These are phyloP conservation scores for Sporobolus alterniflorus DNA, from an alignment of 202 grass and related monocot species.

Conservation along the genomic window DNA sequence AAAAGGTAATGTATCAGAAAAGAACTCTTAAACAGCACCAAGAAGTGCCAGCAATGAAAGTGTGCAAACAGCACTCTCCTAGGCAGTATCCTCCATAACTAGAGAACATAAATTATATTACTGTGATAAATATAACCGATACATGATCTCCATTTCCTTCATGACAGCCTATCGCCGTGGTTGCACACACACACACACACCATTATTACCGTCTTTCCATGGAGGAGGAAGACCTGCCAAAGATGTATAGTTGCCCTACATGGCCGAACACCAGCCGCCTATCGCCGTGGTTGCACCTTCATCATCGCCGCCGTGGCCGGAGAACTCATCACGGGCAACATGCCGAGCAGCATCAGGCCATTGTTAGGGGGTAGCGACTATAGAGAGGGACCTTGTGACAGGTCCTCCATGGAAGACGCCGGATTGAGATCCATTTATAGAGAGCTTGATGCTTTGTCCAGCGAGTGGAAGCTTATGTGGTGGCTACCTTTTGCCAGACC, in stretches of 20 bases:
- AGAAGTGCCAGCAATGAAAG: background rate
- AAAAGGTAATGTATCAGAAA: too few species aligned
- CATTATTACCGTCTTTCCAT: slow-evolving; percentile 24
- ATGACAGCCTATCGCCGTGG: background rate
- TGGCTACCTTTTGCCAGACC: slow-evolving; percentile 32
- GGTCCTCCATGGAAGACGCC: slow-evolving; percentile 44
- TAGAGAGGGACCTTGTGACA: slow-evolving; percentile 17
- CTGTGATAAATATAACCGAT: slow-evolving; percentile 4
- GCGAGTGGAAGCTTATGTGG: slow-evolving; percentile 55
- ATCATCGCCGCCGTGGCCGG: background rate
- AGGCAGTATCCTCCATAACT: background rate
- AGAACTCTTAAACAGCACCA: background rate
- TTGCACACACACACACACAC: slow-evolving; percentile 25
- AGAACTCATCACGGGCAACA: slow-evolving; percentile 3
- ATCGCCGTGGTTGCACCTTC: background rate
- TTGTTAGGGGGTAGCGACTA: slow-evolving; percentile 36
- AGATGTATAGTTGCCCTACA: slow-evolving; percentile 80
- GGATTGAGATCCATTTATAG: slow-evolving; percentile 50
- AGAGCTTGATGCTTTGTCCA: background rate
- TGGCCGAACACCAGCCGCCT: slow-evolving; percentile 31
- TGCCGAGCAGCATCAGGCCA: slow-evolving; percentile 29
- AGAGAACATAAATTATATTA: slow-evolving; percentile 12
- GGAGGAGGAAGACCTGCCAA: slow-evolving; percentile 50
- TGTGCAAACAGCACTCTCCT: background rate
- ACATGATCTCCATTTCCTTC: slow-evolving; percentile 26